A percentile compares a stretch with the other conserved stretches of the same genome.
These are phyloP conservation scores for Auricularia cornea DNA, from an alignment of 768 basidiomycete genomes.

Conservation along the genomic window DNA sequence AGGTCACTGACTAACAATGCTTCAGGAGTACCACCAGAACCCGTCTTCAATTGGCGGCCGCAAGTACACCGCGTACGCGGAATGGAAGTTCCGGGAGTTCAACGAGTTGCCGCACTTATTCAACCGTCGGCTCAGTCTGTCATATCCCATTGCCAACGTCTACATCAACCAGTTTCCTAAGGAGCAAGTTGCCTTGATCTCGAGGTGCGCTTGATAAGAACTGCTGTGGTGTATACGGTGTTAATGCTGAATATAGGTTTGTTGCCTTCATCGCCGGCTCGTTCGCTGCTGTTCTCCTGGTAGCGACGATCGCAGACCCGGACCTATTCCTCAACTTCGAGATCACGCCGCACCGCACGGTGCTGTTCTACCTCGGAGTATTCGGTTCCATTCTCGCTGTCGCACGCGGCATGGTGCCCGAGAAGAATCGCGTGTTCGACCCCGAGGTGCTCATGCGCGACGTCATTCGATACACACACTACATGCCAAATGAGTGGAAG, in stretches of 20 bases:
- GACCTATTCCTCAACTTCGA: constrained; percentile 92
- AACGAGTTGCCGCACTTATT: constrained; percentile 96
- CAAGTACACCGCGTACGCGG: constrained; percentile 87
- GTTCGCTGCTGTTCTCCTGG: constrained; percentile 89
- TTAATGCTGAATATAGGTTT: constrained; percentile 48
- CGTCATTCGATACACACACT: constrained; percentile 90
- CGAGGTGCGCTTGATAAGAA: constrained; percentile 56
- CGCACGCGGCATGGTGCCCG: constrained; percentile 91
- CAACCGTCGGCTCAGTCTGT: constrained; percentile 73
- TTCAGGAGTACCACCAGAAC: constrained; percentile 96
- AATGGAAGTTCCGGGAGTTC: constrained; percentile 99
- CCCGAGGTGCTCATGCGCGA: constrained; percentile 89
- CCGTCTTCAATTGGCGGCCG: constrained; percentile 91
- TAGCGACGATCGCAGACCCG: constrained; percentile 88
- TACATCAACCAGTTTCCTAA: constrained; percentile 99
- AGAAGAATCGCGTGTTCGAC: constrained; percentile 89
- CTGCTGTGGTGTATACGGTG: background rate
- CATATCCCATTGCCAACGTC: constrained; percentile 83
- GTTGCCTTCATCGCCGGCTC: constrained; percentile 94
- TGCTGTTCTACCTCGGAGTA: constrained; percentile 84
- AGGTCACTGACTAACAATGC: background rate
- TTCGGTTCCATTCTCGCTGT: constrained; percentile 86
- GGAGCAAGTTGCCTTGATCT: constrained; percentile 79
- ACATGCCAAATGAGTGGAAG: constrained; percentile 92
- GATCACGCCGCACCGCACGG: constrained; percentile 86